Conservation (phyloP, 768 basidiomycete species). For the Termitomyces sp. region DNA sequence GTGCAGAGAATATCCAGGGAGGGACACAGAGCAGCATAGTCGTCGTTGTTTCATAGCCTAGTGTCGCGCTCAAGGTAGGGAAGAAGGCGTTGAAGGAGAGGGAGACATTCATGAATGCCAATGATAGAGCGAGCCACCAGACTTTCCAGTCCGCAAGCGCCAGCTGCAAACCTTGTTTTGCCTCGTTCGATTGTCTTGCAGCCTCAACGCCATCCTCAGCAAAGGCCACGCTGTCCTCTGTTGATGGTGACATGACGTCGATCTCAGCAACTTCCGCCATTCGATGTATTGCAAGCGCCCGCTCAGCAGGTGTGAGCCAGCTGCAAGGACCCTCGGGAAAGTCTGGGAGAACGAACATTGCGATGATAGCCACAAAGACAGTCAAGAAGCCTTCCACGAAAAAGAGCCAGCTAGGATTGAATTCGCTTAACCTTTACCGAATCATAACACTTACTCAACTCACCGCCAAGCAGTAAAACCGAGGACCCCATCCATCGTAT, state of each 20-base stretch:
- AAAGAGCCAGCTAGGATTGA: slow-evolving; percentile 60
- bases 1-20: slow-evolving; percentile 67
- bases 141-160: slow-evolving; percentile 79
- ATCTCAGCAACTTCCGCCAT: slow-evolving; percentile 65
- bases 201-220: neutral
- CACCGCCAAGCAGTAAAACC: slow-evolving; percentile 78
- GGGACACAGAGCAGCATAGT: slow-evolving; percentile 77
- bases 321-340: slow-evolving; percentile 57
- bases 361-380: slow-evolving; percentile 44
- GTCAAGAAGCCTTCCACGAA: slow-evolving; percentile 68
- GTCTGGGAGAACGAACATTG: slow-evolving; percentile 72
- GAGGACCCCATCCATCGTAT: slow-evolving; percentile 68
- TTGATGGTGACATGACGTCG: slow-evolving; percentile 40
- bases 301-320: slow-evolving; percentile 63
- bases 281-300: slow-evolving; percentile 51
- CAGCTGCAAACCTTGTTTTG: slow-evolving; percentile 45
- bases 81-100: slow-evolving; percentile 79
- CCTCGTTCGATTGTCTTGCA: slow-evolving; percentile 10
- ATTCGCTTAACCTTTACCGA: neutral
- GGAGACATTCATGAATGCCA: slow-evolving; percentile 56
- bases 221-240: neutral
- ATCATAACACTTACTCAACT: slow-evolving; percentile 11
- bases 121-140: slow-evolving; percentile 69
- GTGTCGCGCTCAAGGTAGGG: slow-evolving; percentile 67
- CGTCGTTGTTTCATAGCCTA: slow-evolving; percentile 60